These are phyloP conservation scores for Patellaria atrata DNA, from an alignment of 495 filamentous ascomycete species.

Conservation along the genomic window DNA sequence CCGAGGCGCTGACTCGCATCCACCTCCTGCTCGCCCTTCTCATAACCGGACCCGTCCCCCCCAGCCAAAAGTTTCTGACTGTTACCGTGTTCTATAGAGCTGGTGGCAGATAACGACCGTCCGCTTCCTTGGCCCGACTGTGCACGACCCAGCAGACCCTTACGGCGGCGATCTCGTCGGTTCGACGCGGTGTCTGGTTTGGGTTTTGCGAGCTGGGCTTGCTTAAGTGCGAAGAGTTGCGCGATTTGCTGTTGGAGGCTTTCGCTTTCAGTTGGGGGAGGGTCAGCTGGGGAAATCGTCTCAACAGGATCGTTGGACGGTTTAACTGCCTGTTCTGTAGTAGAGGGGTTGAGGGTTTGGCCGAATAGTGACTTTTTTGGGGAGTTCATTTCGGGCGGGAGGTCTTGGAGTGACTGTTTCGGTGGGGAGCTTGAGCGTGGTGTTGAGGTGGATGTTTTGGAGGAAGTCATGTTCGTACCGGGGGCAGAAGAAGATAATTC, in stretches of 20 bases:
- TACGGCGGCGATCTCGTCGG: conserved; percentile 1
- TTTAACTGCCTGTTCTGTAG: too few species aligned
- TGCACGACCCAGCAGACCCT: conserved; percentile 15
- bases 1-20: conserved; percentile 18
- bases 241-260: conserved; percentile 1
- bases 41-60: conserved; percentile 1
- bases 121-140: conserved; percentile 9
- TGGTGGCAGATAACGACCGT: conserved; percentile 5
- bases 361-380: conserved; percentile 2
- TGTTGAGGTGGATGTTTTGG: too few species aligned
- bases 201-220: conserved; percentile 9
- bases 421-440: too few species aligned
- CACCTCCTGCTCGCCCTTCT: background rate
- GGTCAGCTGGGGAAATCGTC: conserved; percentile 4
- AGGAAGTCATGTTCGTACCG: too few species aligned
- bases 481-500: too few species aligned
- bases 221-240: conserved; percentile 7
- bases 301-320: too few species aligned
- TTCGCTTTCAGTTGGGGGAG: background rate
- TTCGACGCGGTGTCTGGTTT: conserved; percentile 1
- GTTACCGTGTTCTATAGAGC: background rate
- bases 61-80: too few species aligned
- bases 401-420: conserved; percentile 17
- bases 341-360: conserved; percentile 9
- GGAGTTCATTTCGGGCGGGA: conserved; percentile 17